A percentile compares a stretch with the other conserved stretches of the same genome.
These are phyloP conservation scores for Eutrema japonicum DNA, from an alignment of 345 rosid species.

Conservation along the genomic window DNA sequence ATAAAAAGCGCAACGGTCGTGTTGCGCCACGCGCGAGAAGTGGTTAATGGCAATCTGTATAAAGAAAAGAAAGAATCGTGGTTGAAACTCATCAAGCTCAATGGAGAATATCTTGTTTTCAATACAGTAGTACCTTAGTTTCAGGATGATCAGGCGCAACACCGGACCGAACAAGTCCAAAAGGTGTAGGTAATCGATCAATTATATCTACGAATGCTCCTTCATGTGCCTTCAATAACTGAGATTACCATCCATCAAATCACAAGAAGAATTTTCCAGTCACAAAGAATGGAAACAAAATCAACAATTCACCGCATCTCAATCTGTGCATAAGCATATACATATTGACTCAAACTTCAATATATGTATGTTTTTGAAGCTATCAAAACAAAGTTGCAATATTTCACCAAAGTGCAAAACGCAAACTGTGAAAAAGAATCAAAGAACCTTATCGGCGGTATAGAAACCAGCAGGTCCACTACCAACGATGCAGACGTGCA, in stretches of 20 bases:
- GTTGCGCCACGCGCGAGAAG: constrained; percentile 77
- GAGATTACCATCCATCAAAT: constrained; percentile 8
- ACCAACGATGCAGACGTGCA: constrained; percentile 84
- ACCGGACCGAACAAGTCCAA: constrained; percentile 91
- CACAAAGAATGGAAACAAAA: background rate
- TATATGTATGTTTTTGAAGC: background rate
- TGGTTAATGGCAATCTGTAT: constrained; percentile 83
- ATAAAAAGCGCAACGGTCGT: constrained; percentile 66
- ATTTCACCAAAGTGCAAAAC: background rate
- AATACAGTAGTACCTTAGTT: constrained; percentile 61
- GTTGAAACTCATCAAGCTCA: constrained; percentile 49
- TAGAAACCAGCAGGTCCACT: constrained; percentile 94
- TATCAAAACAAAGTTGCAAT: background rate
- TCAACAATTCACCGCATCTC: background rate
- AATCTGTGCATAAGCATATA: background rate
- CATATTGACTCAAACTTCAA: background rate
- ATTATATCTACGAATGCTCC: constrained; percentile 71
- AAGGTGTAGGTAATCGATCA: constrained; percentile 91
- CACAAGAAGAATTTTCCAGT: background rate
- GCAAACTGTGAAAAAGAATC: background rate
- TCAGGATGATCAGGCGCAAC: constrained; percentile 98
- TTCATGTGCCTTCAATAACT: constrained; percentile 77
- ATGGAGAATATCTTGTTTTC: background rate
- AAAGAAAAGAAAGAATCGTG: constrained; percentile 48
- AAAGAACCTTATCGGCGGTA: constrained; percentile 78